phyloP scores from a whole-genome alignment of 345 rosid genomes.

The Eucalyptus regnans region DNA sequence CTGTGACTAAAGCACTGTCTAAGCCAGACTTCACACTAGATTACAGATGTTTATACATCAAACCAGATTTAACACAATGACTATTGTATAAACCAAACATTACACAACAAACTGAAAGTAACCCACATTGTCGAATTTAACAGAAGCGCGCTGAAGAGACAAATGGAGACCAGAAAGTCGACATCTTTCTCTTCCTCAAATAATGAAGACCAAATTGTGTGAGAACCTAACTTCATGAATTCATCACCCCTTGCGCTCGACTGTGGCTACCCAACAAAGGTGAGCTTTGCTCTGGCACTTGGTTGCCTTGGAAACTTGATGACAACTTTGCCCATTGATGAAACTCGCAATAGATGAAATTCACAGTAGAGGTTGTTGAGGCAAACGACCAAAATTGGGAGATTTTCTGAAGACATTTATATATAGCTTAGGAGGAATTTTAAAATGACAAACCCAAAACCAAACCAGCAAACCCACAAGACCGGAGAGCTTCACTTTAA shows the following conservation, averaged over 20 bases:
- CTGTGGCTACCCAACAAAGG: not conserved
- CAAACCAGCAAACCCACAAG: not conserved
- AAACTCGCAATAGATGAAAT: not conserved
- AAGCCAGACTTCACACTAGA: not conserved
- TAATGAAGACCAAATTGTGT: not conserved
- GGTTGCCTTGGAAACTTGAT: not conserved
- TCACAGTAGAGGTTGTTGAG: not conserved
- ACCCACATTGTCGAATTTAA: not conserved
- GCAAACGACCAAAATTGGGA: not conserved
- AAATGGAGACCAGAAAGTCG: not conserved
- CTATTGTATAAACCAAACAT: not conserved
- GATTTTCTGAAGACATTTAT: not conserved
- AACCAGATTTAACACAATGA: not conserved
- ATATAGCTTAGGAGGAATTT: not conserved
- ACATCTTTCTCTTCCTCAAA: not conserved
- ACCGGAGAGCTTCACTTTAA: not conserved
- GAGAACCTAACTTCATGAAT: not conserved
- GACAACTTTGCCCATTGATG: not conserved
- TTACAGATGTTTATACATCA: not conserved
- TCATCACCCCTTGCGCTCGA: not conserved
- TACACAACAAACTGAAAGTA: not conserved
- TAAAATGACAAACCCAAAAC: not conserved
- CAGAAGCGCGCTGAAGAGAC: not conserved
- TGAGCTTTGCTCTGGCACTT: not conserved
- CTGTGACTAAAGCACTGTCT: not conserved